A percentile compares a stretch with the other conserved stretches of the same genome.
These are phyloP conservation scores for Xanthoceras sorbifolium DNA, from an alignment of 345 rosid genomes.

Conservation along the genomic window DNA sequence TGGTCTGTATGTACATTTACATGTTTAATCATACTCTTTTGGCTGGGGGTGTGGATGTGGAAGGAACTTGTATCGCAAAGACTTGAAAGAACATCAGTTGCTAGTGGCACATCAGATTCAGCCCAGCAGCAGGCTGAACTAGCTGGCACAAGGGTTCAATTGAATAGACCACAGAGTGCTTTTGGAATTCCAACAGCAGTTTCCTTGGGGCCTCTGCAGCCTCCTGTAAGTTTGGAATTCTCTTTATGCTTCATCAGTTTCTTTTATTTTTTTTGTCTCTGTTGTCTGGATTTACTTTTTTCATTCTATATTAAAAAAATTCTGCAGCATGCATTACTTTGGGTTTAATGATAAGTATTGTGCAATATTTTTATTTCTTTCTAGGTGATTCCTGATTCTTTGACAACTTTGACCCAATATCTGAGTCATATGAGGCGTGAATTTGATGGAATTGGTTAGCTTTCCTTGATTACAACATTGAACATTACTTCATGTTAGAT, in stretches of 20 bases:
- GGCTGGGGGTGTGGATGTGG: slow-evolving; percentile 20
- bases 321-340: slow-evolving; percentile 1
- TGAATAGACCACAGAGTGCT: slow-evolving; percentile 46
- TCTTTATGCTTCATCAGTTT: slow-evolving; percentile 9
- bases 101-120: slow-evolving; percentile 31
- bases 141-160: slow-evolving; percentile 42
- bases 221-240: slow-evolving; percentile 53
- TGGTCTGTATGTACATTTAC: neutral
- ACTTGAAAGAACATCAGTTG: slow-evolving; percentile 47
- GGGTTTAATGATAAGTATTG: slow-evolving; percentile 11
- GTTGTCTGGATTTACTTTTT: neutral
- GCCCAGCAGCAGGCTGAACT: slow-evolving; percentile 44
- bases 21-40: slow-evolving; percentile 6
- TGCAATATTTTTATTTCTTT: slow-evolving; percentile 20
- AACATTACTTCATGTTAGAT: neutral
- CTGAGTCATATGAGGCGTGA: slow-evolving; percentile 50
- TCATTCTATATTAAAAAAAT: neutral
- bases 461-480: neutral
- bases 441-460: slow-evolving; percentile 54
- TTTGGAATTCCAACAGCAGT: slow-evolving; percentile 61
- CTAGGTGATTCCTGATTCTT: slow-evolving; percentile 68
- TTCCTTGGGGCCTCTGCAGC: slow-evolving; percentile 53
- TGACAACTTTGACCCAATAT: slow-evolving; percentile 67
- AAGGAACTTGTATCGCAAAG: slow-evolving; percentile 50
- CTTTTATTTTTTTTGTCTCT: neutral